Base-by-base conservation (phyloP, 306 rosid species). In the Casuarina cunninghamiana region DNA sequence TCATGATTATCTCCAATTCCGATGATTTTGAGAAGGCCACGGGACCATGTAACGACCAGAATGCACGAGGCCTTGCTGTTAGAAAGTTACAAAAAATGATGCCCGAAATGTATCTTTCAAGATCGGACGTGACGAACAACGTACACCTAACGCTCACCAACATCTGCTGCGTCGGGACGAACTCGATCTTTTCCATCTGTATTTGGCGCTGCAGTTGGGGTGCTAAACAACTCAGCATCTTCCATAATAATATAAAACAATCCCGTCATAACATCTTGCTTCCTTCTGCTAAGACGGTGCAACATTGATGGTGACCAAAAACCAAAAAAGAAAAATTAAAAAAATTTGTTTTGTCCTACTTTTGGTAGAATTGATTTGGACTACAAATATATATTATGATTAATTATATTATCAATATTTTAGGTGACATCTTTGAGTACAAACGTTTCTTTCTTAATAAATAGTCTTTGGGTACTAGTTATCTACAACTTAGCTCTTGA, bases 141-240 rank as follows among this genome's bases (percentile, higher is more conserved):
- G 41, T 15, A 51, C 32, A 50, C 8, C 42, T 15, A 32, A 19
- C 17, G 17, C 32, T 61, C 72, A 45, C 45, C 53, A 77, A 17
- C 73, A 19, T 58, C n/a, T 67, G 70, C 63, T 65, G 32, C 10
- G 35, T 53, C 10, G 54, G 81, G 83, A 78, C 80, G 74, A 83
- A 5, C 66, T 62, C 75, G 26, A 80, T 80, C 84, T 84, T 82
- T 57, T 65, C 54, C 48, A 75, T 69, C 54, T 45, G 45, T 13
- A 19, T 72, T 49, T 50, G 50, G 37, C 80, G 48, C 57, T 71
- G 81, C 69, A 17, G 61, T 79, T 79, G 21, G 55, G 81, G 83
- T 55, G 84, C 81, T 78, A 72, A 71, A 85, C 97, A 91, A 51
- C 92, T 86, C 84, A 91, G 74, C 82, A 17, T 84, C 85, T 78